Evolutionary conservation across 805 yeast species (phyloP).

Genomic region (Saccharomycopsis javanensis): DNA sequence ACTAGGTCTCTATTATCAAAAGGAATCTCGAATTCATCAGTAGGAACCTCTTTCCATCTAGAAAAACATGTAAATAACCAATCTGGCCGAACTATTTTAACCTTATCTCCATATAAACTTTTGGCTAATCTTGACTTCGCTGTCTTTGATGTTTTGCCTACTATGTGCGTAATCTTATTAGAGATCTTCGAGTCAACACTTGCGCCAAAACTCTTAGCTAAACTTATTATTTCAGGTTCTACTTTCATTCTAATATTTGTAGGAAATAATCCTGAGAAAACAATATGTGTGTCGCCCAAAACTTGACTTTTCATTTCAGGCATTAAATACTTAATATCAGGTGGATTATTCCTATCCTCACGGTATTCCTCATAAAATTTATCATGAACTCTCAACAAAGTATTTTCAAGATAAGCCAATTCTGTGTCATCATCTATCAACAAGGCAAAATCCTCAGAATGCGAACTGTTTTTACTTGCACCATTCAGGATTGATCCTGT

Average conservation of each 20-base stretch:
- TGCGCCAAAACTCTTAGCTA: constrained; percentile 93
- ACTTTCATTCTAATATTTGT: constrained; percentile 55
- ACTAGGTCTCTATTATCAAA: constrained; percentile 40
- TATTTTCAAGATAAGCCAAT: constrained; percentile 49
- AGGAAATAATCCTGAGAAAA: constrained; percentile 87
- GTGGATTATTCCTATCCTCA: constrained; percentile 41
- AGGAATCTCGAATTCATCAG: constrained; percentile 44
- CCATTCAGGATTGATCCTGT: neutral
- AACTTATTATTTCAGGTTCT: constrained; percentile 76
- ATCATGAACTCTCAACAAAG: constrained; percentile 53
- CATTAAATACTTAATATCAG: constrained; percentile 62
- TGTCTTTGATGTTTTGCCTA: constrained; percentile 73
- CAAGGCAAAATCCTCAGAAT: constrained; percentile 35
- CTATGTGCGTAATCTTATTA: constrained; percentile 75
- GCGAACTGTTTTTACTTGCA: neutral
- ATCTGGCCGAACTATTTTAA: constrained; percentile 78
- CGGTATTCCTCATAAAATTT: constrained; percentile 47
- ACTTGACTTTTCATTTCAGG: constrained; percentile 65
- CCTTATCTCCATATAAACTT: constrained; percentile 46
- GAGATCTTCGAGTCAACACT: constrained; percentile 61
- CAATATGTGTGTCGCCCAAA: constrained; percentile 55
- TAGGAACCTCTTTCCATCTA: constrained; percentile 64
- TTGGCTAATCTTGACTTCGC: constrained; percentile 76
- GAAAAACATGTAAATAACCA: constrained; percentile 87
- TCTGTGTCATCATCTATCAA: constrained; percentile 78